A percentile compares a stretch with the other conserved stretches of the same genome.
phyloP scores from a whole-genome alignment of 495 filamentous ascomycete genomes.

The Extremus antarcticus region DNA sequence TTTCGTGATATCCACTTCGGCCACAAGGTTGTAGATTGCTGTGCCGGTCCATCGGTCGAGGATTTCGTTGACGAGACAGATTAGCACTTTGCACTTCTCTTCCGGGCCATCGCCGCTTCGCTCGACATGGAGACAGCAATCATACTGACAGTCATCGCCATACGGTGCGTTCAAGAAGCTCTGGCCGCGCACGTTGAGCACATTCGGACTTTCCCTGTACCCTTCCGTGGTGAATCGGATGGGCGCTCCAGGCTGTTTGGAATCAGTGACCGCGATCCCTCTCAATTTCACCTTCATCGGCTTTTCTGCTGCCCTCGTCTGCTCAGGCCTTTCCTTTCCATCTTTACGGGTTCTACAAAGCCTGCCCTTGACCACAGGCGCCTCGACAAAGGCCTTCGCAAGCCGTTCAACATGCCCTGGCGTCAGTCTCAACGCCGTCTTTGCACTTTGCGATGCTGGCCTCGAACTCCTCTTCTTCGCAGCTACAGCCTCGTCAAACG shows the following conservation, averaged over 20 bases:
- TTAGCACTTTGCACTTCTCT: constrained; percentile 6
- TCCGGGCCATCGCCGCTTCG: not conserved
- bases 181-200: constrained; percentile 5
- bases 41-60: constrained; percentile 8
- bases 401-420: constrained; percentile 15
- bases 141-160: constrained; percentile 2
- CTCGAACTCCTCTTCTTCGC: not conserved
- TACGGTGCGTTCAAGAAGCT: constrained; percentile 11
- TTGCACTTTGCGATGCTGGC: not conserved
- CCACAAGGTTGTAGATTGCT: constrained; percentile 8
- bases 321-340: not conserved
- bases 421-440: constrained; percentile 4
- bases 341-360: not conserved
- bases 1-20: constrained; percentile 13
- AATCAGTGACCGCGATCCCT: constrained; percentile 14
- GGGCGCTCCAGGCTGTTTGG: constrained; percentile 10
- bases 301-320: not conserved
- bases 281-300: constrained; percentile 2
- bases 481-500: constrained; percentile 1
- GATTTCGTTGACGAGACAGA: constrained; percentile 8
- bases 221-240: constrained; percentile 6
- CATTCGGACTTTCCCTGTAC: constrained; percentile 7
- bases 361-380: constrained; percentile 1
- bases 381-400: constrained; percentile 9
- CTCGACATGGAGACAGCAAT: constrained; percentile 10